phyloP scores from a whole-genome alignment of 2,329 filamentous ascomycete genomes.

The Hypoxylon sp. region DNA sequence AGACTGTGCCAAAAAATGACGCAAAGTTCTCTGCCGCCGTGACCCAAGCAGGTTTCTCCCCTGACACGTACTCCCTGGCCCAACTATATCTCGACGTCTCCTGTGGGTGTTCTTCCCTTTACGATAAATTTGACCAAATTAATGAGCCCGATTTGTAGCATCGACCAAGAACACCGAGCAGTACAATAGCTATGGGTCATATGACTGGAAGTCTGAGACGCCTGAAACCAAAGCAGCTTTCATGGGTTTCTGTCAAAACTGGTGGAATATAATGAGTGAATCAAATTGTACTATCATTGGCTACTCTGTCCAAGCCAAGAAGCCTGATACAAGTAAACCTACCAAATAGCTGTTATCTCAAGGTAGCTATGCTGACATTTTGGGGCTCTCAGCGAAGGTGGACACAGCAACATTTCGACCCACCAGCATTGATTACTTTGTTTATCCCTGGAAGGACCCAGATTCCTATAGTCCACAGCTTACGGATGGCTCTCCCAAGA shows the following conservation, averaged over 20 bases:
- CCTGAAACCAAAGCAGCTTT: neutral
- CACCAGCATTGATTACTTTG: neutral
- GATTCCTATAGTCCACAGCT: neutral
- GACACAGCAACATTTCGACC: neutral
- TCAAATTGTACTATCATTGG: neutral
- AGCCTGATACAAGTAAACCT: neutral
- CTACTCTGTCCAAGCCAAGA: neutral
- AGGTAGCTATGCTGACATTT: neutral
- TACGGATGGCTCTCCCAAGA: neutral
- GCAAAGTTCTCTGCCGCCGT: neutral
- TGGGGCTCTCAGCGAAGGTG: neutral
- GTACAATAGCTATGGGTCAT: neutral
- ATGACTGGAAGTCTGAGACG: neutral
- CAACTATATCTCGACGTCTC: neutral
- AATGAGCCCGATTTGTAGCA: neutral
- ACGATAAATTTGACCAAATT: neutral
- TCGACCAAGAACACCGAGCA: neutral
- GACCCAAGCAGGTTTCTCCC: neutral
- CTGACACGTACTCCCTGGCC: neutral
- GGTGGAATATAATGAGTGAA: neutral
- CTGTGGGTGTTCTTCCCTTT: neutral
- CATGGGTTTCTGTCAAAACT: neutral
- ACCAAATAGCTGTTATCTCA: neutral
- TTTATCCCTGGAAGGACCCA: constrained; percentile 1
- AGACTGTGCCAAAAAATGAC: neutral